Evolutionary conservation across 1,284 basidiomycete genomes (phyloP), one percentile per base, ranked within the genome.

Genomic region (Waitea zeae): DNA sequence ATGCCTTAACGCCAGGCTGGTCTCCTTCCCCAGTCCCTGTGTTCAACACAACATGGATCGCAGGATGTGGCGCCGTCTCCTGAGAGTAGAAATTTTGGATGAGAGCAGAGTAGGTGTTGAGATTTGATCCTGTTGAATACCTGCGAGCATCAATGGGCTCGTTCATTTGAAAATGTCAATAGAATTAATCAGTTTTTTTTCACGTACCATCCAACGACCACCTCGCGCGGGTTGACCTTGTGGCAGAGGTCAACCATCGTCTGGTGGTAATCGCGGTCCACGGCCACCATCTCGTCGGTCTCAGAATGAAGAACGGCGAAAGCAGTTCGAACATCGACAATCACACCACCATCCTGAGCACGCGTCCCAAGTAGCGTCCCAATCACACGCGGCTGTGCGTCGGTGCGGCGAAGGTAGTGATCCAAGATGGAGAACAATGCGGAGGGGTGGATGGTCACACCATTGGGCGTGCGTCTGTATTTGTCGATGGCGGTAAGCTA

Each of bases 71-170:
- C 1, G 73, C 64, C 2, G 87, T 90, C 58, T 98, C 89, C 65
- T 83, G 75, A 27, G 86, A 76, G 58, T 95, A 98, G 59, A 96
- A 96, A 59, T 96, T 92, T 68, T 98, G 95, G 50, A 99, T 95
- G 43, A 99, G 69, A 14, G 95, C 90, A 30, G 90, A 93, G 64
- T 93, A 93, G 12, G 86, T 87, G 62, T 95, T 93, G 40, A 98
- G 70, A 42, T 82, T 76, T 3, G 82, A 81, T 42, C 81, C 80
- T 14, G 87, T 90, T 13, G 87, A 87, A 58, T 90, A 90, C 83
- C 84, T 88, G 47, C 9, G 37, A 6, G 14, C 11, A 18, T 11
- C 12, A 33, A 20, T 26, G 9, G n/a, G 24, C 9, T 9, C 24
- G 24, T 26, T 7, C n/a, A 7, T 9, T n/a, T 9, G 17, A 32